Base-by-base conservation (phyloP, 495 filamentous ascomycete species). In the Echria macrotheca region DNA sequence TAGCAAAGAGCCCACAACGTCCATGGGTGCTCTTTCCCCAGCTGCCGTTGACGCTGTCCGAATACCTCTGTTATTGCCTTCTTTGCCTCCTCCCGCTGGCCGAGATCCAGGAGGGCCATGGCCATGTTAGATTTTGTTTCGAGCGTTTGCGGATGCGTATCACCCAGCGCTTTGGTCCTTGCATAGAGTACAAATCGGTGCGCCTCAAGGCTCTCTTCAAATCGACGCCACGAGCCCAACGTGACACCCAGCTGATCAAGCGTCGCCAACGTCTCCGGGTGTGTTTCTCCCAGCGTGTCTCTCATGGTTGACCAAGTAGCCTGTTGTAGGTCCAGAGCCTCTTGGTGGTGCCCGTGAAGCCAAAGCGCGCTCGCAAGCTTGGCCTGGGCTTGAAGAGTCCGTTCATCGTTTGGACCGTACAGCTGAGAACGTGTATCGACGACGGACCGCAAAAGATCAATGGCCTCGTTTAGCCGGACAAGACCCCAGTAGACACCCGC, bases 21-120 rank as follows among this genome's bases (percentile, higher is more conserved):
- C 47, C 47, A 50, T 7, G 47, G 47, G 21, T 50, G 47, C 19
- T 50, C 47, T 24, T 50, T 50, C 7, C 47, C 47, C 18, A 50
- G 47, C 19, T 43, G 47, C 17, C 15, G 38, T 14, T 50, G 23
- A 0, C 47, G 11, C 18, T 50, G 33, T 29, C 9, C 10, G 26
- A 5, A 42, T 8, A 50, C 47, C 10, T 50, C 47, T 7, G 47
- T 33, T 38, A 50, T 50, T 15, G 9, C 8, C 15, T 2, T 33
- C 15, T 33, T 41, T 6, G 37, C 37, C 21, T 41, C 25, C 3
- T 15, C 47, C 7, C n/a, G 23, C 2, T 17, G 23, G 14, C 38
- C 47, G 8, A 50, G 25, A 11, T 50, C 47, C 2, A 50, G 28
- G 1, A 42, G 47, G 4, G 25, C 47, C 47, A 42, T 50, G 38